Conservation (phyloP, 148 eudicot species). For the Diospyros kaki region DNA sequence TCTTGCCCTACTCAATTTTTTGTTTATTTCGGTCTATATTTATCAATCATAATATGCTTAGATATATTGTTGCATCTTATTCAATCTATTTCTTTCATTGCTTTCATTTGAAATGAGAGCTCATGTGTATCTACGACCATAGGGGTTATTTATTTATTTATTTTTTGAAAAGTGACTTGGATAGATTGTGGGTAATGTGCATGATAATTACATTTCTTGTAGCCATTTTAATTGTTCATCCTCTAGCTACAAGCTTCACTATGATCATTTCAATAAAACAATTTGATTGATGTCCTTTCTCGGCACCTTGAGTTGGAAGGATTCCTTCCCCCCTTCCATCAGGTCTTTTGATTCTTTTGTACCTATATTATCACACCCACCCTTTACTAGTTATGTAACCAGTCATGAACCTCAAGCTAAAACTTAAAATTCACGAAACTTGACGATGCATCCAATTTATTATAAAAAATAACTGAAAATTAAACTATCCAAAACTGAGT, state of each 20-base stretch:
- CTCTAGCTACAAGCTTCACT: not conserved
- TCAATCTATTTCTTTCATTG: not conserved
- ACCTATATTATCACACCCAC: not conserved
- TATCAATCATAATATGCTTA: not conserved
- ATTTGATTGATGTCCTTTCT: not conserved
- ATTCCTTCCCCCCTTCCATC: not conserved
- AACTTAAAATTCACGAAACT: too few species aligned
- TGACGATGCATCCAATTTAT: too few species aligned
- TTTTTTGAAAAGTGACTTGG: not conserved
- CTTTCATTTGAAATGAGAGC: not conserved
- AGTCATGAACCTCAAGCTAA: too few species aligned
- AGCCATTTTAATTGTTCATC: not conserved
- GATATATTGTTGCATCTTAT: not conserved
- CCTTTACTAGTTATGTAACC: too few species aligned
- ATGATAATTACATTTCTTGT: not conserved
- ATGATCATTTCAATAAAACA: not conserved
- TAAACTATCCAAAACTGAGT: too few species aligned
- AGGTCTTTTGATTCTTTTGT: conserved; percentile 5
- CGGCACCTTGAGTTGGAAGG: not conserved
- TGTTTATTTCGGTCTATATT: not conserved
- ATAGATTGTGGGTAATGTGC: not conserved
- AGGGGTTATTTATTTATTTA: not conserved
- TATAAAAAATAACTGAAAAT: too few species aligned
- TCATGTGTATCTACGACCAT: not conserved
- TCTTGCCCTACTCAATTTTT: not conserved